Evolutionary conservation across 2,329 filamentous ascomycete species (phyloP).

Genomic region (Fusarium domesticum): DNA sequence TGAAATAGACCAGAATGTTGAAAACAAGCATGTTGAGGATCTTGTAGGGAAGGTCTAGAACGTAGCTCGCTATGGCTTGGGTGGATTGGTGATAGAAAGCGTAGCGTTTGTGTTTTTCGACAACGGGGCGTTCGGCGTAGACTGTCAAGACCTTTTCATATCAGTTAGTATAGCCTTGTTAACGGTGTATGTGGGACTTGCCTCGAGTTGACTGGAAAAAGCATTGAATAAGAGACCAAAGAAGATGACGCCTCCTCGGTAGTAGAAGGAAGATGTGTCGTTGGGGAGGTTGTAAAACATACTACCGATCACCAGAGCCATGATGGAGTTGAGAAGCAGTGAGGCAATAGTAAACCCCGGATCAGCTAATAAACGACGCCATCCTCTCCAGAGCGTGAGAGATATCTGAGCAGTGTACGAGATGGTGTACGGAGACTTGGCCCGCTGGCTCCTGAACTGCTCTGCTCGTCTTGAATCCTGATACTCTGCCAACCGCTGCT

Average conservation of each 20-base stretch:
- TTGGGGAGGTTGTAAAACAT: constrained; percentile 47
- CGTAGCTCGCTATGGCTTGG: constrained; percentile 28
- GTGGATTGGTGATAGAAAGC: constrained; percentile 36
- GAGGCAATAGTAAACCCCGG: constrained; percentile 39
- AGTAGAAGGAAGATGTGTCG: constrained; percentile 45
- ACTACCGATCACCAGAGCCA: constrained; percentile 52
- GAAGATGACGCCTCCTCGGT: constrained; percentile 49
- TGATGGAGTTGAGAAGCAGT: constrained; percentile 43
- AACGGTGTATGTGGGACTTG: not conserved
- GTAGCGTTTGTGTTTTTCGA: constrained; percentile 37
- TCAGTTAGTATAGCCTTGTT: not conserved
- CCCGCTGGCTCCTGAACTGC: constrained; percentile 36
- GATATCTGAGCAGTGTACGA: constrained; percentile 44
- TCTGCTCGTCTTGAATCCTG: constrained; percentile 20
- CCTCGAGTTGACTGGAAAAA: constrained; percentile 37
- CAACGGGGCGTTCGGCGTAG: constrained; percentile 31
- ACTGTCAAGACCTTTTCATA: constrained; percentile 27
- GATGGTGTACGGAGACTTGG: constrained; percentile 47
- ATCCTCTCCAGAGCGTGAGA: constrained; percentile 42
- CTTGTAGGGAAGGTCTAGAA: constrained; percentile 27
- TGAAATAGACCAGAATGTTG: constrained; percentile 55
- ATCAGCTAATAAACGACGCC: constrained; percentile 39
- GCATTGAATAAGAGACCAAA: constrained; percentile 52
- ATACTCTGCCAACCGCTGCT: constrained; percentile 22
- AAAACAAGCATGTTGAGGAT: constrained; percentile 28